Evolutionary conservation across 169 alveolate genomes (phyloP).

Genomic region (Plasmodium malariae): DNA sequence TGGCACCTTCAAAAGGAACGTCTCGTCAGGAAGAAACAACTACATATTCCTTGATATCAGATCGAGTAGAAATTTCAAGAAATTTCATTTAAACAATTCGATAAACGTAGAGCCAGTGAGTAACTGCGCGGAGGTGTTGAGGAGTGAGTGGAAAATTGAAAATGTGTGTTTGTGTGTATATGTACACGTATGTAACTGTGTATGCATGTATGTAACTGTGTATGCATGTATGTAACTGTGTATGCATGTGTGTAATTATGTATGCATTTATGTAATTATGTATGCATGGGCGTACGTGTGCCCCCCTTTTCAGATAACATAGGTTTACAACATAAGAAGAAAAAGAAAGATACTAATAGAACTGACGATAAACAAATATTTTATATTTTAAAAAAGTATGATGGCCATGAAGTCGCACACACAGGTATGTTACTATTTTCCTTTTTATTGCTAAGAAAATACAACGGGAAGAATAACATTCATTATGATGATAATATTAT

Average conservation of each 20-base stretch:
- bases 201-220: background rate
- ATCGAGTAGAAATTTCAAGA: slow-evolving; percentile 13
- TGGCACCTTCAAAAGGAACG: slow-evolving; percentile 35
- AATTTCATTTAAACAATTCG: slow-evolving; percentile 43
- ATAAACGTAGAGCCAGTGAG: slow-evolving; percentile 27
- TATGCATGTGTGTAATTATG: background rate
- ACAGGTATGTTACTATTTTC: slow-evolving; percentile 25
- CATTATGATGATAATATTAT: slow-evolving; percentile 58
- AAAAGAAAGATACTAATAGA: background rate
- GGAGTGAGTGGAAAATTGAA: slow-evolving; percentile 1
- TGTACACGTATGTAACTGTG: background rate
- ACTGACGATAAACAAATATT: background rate
- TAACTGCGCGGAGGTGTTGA: slow-evolving; percentile 15
- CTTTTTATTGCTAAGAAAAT: slow-evolving; percentile 17
- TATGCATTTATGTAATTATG: background rate
- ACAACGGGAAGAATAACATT: background rate
- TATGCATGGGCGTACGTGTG: background rate
- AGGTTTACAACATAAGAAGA: background rate
- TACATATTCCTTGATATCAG: slow-evolving; percentile 62
- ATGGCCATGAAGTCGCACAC: slow-evolving; percentile 2
- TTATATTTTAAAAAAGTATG: slow-evolving; percentile 35
- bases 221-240: background rate
- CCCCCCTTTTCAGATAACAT: background rate
- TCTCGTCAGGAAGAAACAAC: slow-evolving; percentile 27
- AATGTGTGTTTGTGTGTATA: background rate